A percentile compares a stretch with the other conserved stretches of the same genome.
Conservation (phyloP, 306 rosid species). For the Rubus idaeus region DNA sequence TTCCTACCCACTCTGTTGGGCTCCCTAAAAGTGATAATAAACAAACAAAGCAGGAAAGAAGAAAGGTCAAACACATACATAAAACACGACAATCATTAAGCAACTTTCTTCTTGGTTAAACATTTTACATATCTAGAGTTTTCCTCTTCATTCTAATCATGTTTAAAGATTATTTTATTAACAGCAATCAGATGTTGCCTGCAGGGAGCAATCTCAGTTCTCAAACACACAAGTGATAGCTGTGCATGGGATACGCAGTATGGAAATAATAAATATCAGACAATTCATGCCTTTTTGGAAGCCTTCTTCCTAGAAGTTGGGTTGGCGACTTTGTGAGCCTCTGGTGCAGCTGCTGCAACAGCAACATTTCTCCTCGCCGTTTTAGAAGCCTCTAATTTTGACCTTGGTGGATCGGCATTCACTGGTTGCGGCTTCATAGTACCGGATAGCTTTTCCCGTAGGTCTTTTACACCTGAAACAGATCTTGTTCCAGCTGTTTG, state of each 20-base stretch:
- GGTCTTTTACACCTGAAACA: slow-evolving; percentile 62
- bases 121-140: neutral
- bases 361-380: slow-evolving; percentile 46
- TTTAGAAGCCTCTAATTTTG: slow-evolving; percentile 49
- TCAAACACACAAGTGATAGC: neutral
- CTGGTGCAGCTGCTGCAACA: slow-evolving; percentile 46
- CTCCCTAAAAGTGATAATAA: neutral
- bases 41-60: neutral
- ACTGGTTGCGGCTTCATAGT: slow-evolving; percentile 62
- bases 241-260: neutral
- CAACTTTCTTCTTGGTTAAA: neutral
- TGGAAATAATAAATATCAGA: neutral
- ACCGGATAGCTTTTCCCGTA: slow-evolving; percentile 89
- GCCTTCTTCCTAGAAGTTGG: slow-evolving; percentile 53
- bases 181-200: neutral
- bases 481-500: slow-evolving; percentile 63
- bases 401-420: slow-evolving; percentile 62
- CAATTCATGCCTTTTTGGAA: slow-evolving; percentile 60
- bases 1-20: neutral
- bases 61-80: neutral
- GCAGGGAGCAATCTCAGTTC: neutral
- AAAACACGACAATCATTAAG: neutral
- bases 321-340: slow-evolving; percentile 46
- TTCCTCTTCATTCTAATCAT: neutral
- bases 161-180: neutral